Conservation (phyloP, 1,139 yeast species). For the Maudiozyma humilis region DNA sequence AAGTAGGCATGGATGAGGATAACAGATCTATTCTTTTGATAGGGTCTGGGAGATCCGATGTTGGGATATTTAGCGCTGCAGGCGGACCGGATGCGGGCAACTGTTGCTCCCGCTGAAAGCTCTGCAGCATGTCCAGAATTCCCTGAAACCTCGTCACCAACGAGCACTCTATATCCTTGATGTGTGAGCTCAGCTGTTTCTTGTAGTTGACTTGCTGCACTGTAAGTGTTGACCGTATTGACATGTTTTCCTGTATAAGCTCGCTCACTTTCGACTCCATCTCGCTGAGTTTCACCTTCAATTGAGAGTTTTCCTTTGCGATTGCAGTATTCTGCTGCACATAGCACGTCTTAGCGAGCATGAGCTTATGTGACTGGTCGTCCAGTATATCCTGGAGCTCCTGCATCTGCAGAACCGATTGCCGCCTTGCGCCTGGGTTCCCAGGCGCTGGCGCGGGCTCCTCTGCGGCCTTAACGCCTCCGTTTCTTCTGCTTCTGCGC, state of each 20-base stretch:
- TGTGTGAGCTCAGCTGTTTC: slow-evolving; percentile 32
- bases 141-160: slow-evolving; percentile 40
- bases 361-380: slow-evolving; percentile 15
- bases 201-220: slow-evolving; percentile 29
- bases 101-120: slow-evolving; percentile 34
- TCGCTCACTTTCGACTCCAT: slow-evolving; percentile 44
- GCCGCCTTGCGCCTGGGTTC: neutral
- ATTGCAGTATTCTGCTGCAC: slow-evolving; percentile 41
- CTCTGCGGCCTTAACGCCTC: neutral
- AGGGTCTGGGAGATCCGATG: neutral
- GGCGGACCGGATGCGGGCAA: slow-evolving; percentile 20
- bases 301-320: slow-evolving; percentile 47
- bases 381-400: slow-evolving; percentile 23
- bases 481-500: neutral
- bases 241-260: slow-evolving; percentile 41
- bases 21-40: neutral
- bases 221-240: slow-evolving; percentile 33
- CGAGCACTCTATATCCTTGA: slow-evolving; percentile 36
- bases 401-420: slow-evolving; percentile 16
- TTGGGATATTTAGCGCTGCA: too few species aligned
- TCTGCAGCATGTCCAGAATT: slow-evolving; percentile 36
- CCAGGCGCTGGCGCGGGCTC: too few species aligned
- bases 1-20: neutral
- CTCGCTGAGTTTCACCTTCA: slow-evolving; percentile 42
- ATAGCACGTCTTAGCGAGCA: slow-evolving; percentile 15